These are phyloP conservation scores for Choanephora cucurbitarum DNA, from an alignment of 371 early-diverging fungal genomes.

Conservation along the genomic window DNA sequence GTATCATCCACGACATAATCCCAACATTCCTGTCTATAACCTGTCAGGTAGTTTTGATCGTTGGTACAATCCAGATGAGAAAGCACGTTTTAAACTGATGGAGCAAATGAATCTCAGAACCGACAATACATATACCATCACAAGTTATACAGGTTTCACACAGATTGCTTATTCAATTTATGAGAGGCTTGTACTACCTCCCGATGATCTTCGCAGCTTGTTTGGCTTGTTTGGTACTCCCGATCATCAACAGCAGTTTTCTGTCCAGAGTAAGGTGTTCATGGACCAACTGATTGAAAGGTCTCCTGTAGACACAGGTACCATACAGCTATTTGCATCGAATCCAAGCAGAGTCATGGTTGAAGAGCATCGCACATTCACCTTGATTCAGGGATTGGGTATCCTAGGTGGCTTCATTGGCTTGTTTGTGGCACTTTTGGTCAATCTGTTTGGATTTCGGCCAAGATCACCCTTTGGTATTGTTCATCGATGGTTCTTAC, in stretches of 20 bases:
- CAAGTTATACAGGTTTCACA: slow-evolving; percentile 11
- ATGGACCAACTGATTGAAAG: background rate
- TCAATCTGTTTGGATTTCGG: slow-evolving; percentile 34
- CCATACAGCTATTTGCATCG: slow-evolving; percentile 25
- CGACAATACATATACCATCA: slow-evolving; percentile 22
- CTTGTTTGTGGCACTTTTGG: slow-evolving; percentile 26
- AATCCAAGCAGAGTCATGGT: slow-evolving; percentile 14
- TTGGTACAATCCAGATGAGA: slow-evolving; percentile 32
- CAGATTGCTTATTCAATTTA: slow-evolving; percentile 11
- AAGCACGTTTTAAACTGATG: slow-evolving; percentile 27
- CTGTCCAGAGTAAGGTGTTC: no score
- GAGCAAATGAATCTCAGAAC: slow-evolving; percentile 37
- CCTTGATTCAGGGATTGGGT: slow-evolving; percentile 36
- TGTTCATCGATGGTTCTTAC: slow-evolving; percentile 35
- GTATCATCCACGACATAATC: slow-evolving; percentile 31
- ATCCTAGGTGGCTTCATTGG: slow-evolving; percentile 42
- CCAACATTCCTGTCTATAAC: slow-evolving; percentile 31
- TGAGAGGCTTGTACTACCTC: background rate
- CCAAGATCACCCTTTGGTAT: slow-evolving; percentile 40
- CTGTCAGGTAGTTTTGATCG: slow-evolving; percentile 15
- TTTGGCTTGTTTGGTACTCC: slow-evolving; percentile 1
- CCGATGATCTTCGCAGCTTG: no score
- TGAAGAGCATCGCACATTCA: slow-evolving; percentile 35
- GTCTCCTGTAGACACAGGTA: slow-evolving; percentile 15
- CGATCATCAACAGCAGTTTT: slow-evolving; percentile 7